phyloP scores from a whole-genome alignment of 192 early-diverging fungal genomes.

The Allomyces arbusculus region DNA sequence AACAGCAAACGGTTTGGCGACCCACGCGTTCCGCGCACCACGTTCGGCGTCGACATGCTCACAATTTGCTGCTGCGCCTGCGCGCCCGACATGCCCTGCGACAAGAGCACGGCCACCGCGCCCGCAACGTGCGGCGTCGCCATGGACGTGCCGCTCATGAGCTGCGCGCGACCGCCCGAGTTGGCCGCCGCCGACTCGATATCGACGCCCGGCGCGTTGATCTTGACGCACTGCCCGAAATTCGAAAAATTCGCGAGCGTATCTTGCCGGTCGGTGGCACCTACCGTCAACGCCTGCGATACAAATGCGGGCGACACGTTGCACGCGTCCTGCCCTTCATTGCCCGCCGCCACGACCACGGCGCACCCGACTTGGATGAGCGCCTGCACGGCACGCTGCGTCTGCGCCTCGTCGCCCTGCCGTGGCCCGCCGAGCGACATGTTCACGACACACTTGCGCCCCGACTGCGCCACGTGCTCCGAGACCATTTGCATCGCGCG shows the following conservation, averaged over 20 bases:
- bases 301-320: constrained; percentile 2
- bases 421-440: background rate
- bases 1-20: constrained; percentile 7
- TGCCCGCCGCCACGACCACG: constrained; percentile 3
- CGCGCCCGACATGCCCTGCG: background rate
- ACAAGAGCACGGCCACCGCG: background rate
- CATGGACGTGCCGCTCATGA: constrained; percentile 1
- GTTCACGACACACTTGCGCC: background rate
- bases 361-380: background rate
- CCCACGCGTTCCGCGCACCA: constrained; percentile 3
- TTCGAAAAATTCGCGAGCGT: constrained; percentile 1
- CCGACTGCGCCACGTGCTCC: background rate
- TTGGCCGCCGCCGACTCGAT: constrained; percentile 7
- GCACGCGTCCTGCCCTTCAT: constrained; percentile 1
- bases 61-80: background rate
- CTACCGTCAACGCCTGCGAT: constrained; percentile 1
- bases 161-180: constrained; percentile 18
- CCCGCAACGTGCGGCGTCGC: constrained; percentile 5
- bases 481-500: background rate
- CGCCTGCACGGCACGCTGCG: background rate
- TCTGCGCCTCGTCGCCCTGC: background rate
- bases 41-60: background rate
- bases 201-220: constrained; percentile 1
- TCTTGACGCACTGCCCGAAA: constrained; percentile 1
- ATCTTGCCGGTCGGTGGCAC: constrained; percentile 1